phyloP scores from a whole-genome alignment of 2,329 filamentous ascomycete species.

The Sphaceloma murrayae region DNA sequence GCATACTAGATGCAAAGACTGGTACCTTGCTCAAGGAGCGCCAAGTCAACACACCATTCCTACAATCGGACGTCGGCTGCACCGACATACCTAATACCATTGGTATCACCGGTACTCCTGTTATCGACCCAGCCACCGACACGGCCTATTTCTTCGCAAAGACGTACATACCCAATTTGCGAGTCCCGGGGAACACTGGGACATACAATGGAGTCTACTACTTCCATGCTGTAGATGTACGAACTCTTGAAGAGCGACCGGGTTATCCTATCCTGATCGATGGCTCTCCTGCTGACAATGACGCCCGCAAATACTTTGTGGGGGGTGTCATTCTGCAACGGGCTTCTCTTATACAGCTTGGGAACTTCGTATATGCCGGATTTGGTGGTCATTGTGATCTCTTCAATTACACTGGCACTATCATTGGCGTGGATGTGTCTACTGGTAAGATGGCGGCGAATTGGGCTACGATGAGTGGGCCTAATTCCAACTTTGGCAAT shows the following conservation, averaged over 20 bases:
- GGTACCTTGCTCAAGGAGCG: slow-evolving; percentile 32
- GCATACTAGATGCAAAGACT: slow-evolving; percentile 35
- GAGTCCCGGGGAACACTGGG: slow-evolving; percentile 24
- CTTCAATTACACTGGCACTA: slow-evolving; percentile 47
- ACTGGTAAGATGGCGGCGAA: slow-evolving; percentile 25
- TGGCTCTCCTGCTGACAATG: slow-evolving; percentile 39
- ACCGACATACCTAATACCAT: slow-evolving; percentile 41
- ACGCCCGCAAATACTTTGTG: slow-evolving; percentile 40
- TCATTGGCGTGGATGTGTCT: slow-evolving; percentile 42
- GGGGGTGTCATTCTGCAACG: slow-evolving; percentile 46
- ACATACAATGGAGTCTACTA: slow-evolving; percentile 33
- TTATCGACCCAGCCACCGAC: slow-evolving; percentile 23
- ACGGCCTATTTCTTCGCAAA: slow-evolving; percentile 27
- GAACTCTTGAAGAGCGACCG: slow-evolving; percentile 31
- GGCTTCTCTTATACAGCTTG: slow-evolving; percentile 39
- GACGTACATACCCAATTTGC: slow-evolving; percentile 25
- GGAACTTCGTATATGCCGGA: slow-evolving; percentile 42
- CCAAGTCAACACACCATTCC: slow-evolving; percentile 39
- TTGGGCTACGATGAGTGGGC: slow-evolving; percentile 22
- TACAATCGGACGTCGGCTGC: slow-evolving; percentile 42
- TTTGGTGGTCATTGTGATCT: slow-evolving; percentile 49
- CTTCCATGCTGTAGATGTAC: slow-evolving; percentile 34
- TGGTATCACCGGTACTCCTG: slow-evolving; percentile 33
- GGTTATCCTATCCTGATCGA: slow-evolving; percentile 43
- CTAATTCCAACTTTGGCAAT: slow-evolving; percentile 17